Percentiles rank a stretch among this genome's conserved stretches.
Evolutionary conservation across 352 stramenopile genomes (phyloP).

Genomic region (Globisporangium nunn): DNA sequence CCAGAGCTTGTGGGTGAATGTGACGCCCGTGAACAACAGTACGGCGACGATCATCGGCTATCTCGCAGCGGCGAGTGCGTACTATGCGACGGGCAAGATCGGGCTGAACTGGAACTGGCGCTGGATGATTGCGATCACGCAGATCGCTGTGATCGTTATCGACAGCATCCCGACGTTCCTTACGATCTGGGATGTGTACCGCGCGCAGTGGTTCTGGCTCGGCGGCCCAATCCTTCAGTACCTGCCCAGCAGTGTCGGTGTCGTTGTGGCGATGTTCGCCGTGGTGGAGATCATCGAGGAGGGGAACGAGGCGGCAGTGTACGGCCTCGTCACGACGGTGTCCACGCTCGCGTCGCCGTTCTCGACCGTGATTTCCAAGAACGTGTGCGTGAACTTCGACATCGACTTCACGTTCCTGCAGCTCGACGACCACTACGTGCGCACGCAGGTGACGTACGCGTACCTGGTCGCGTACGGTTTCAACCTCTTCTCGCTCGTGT

Average conservation of each 20-base stretch:
- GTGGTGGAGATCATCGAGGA: constrained; percentile 17
- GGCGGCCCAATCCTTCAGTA: too few species aligned
- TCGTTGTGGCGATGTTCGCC: too few species aligned
- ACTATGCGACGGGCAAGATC: too few species aligned
- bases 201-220: constrained; percentile 33
- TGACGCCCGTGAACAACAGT: constrained; percentile 37
- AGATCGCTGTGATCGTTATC: constrained; percentile 16
- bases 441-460: constrained; percentile 17
- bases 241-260: too few species aligned
- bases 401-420: constrained; percentile 12
- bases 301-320: constrained; percentile 18
- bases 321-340: constrained; percentile 19
- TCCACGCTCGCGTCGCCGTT: constrained; percentile 17
- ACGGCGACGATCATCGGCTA: constrained; percentile 28
- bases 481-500: constrained; percentile 15
- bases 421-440: constrained; percentile 13
- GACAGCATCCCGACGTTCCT: constrained; percentile 19
- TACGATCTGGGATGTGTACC: constrained; percentile 26
- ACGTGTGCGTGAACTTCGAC: constrained; percentile 11
- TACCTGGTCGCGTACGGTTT: constrained; percentile 17
- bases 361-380: constrained; percentile 12
- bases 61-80: too few species aligned
- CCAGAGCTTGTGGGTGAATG: constrained; percentile 28
- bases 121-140: constrained; percentile 30
- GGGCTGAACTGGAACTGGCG: constrained; percentile 54